These are phyloP conservation scores for Euclidium syriacum DNA, from an alignment of 345 rosid species.

Conservation along the genomic window DNA sequence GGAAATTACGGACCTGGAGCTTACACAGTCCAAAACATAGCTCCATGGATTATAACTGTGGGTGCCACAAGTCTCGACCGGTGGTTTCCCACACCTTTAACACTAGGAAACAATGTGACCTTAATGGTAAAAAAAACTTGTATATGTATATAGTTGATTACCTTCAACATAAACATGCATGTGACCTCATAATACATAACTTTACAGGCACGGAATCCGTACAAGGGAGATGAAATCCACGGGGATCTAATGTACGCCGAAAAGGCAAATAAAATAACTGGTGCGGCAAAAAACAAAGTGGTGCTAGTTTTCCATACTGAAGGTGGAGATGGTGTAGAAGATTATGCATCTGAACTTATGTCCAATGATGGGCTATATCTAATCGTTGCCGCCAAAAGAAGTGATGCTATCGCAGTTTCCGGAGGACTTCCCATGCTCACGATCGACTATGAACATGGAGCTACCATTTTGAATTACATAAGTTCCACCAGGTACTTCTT, in stretches of 20 bases:
- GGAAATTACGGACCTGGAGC: conserved; percentile 39
- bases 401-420: not conserved
- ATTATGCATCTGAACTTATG: conserved; percentile 1
- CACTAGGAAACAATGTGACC: conserved; percentile 38
- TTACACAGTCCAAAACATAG: conserved; percentile 35
- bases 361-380: conserved; percentile 25
- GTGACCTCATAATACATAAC: not conserved
- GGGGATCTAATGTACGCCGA: not conserved
- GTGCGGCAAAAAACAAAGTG: conserved; percentile 37
- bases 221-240: not conserved
- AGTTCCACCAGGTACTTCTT: conserved; percentile 1
- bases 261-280: not conserved
- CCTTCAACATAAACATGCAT: not conserved
- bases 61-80: conserved; percentile 51
- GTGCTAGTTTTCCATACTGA: conserved; percentile 41
- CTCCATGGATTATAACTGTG: conserved; percentile 53
- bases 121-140: conserved; percentile 4
- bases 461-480: conserved; percentile 8
- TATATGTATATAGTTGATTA: not conserved
- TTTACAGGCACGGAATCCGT: conserved; percentile 42
- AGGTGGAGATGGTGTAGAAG: not conserved
- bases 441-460: conserved; percentile 14
- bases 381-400: not conserved
- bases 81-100: conserved; percentile 33
- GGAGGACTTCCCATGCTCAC: not conserved